phyloP scores from a whole-genome alignment of 108 stramenopile genomes.

The Skeletonema grethae region DNA sequence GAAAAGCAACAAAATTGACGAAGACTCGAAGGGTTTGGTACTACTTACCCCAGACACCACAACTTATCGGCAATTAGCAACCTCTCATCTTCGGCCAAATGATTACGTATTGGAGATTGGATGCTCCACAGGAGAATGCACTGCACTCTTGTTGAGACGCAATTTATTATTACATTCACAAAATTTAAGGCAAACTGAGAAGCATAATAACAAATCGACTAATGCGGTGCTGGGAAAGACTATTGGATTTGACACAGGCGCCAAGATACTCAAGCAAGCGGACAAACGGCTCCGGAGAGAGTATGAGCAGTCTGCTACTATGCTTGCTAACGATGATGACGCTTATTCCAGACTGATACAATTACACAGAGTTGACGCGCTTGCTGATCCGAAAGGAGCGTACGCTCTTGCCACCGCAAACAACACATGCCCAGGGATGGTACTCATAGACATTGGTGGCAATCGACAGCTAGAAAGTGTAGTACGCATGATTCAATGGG shows the following conservation, averaged over 20 bases:
- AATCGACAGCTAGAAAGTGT: slow-evolving; percentile 74
- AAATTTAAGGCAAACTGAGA: neutral
- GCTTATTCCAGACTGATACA: slow-evolving; percentile 11
- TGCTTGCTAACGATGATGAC: neutral
- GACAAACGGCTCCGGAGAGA: slow-evolving; percentile 13
- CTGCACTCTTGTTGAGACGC: slow-evolving; percentile 29
- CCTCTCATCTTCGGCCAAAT: slow-evolving; percentile 44
- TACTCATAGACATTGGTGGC: slow-evolving; percentile 87
- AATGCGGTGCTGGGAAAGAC: slow-evolving; percentile 11
- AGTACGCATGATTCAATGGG: slow-evolving; percentile 70
- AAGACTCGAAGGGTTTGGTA: slow-evolving; percentile 13
- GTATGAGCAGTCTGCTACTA: slow-evolving; percentile 3
- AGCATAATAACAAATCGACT: neutral
- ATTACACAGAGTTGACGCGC: slow-evolving; percentile 59
- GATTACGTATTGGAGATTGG: slow-evolving; percentile 84
- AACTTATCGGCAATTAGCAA: slow-evolving; percentile 65
- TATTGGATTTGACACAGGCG: slow-evolving; percentile 78
- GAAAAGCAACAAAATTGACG: neutral
- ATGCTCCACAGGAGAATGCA: slow-evolving; percentile 80
- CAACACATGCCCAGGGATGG: slow-evolving; percentile 36
- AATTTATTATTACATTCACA: slow-evolving; percentile 38
- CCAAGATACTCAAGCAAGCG: slow-evolving; percentile 62
- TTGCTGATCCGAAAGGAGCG: slow-evolving; percentile 71
- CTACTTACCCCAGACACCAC: slow-evolving; percentile 62
- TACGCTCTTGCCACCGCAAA: slow-evolving; percentile 9